Conservation (phyloP, 2,329 filamentous ascomycete species). For the Colletotrichum sidae region DNA sequence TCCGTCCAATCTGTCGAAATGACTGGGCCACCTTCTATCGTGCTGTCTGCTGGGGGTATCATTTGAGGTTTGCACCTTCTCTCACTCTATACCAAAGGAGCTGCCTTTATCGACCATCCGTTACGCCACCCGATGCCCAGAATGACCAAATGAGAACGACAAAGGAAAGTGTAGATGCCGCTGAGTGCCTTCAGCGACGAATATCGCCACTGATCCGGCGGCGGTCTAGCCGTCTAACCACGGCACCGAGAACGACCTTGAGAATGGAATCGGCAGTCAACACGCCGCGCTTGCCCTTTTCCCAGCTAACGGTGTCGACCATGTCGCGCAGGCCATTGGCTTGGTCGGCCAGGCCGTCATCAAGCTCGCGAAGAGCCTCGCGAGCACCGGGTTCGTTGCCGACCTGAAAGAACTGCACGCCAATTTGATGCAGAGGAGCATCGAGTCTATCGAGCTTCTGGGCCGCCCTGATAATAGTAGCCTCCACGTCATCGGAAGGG, state of each 20-base stretch:
- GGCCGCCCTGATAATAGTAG: constrained; percentile 74
- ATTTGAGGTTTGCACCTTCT: background rate
- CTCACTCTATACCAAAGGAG: background rate
- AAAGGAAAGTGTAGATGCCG: background rate
- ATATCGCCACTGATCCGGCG: constrained; percentile 37
- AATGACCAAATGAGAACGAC: constrained; percentile 6
- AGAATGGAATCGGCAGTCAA: constrained; percentile 79
- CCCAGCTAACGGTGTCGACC: constrained; percentile 88
- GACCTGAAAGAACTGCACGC: constrained; percentile 96
- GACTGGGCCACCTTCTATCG: no score
- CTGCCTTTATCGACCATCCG: constrained; percentile 1
- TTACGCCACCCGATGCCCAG: constrained; percentile 21
- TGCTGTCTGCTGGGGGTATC: constrained; percentile 18
- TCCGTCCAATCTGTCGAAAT: no score
- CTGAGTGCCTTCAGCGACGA: constrained; percentile 12
- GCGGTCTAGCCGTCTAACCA: constrained; percentile 64
- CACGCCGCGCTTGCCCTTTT: constrained; percentile 50
- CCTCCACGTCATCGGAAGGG: constrained; percentile 82
- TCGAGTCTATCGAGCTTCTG: constrained; percentile 75
- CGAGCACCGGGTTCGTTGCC: constrained; percentile 77
- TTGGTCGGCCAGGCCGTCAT: constrained; percentile 75
- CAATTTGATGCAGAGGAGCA: constrained; percentile 84
- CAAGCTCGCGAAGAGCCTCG: constrained; percentile 75
- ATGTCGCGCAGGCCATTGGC: constrained; percentile 79
- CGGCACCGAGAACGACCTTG: constrained; percentile 84